Percentiles rank a stretch among this genome's conserved stretches.
phyloP scores from a whole-genome alignment of 2,329 filamentous ascomycete species.

The Orbilia quercus region DNA sequence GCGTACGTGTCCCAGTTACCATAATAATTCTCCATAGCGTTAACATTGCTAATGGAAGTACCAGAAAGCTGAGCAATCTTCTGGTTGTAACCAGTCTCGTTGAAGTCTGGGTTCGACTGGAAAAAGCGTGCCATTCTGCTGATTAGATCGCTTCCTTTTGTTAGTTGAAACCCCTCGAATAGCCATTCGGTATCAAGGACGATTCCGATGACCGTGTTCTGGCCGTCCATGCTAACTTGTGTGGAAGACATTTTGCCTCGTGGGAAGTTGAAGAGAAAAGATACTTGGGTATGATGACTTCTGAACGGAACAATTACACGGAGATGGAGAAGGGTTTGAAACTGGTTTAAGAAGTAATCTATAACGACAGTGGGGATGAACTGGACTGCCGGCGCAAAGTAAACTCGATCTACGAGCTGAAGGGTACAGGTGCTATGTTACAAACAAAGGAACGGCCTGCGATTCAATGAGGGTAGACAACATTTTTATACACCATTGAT shows the following conservation, averaged over 20 bases:
- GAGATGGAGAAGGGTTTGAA: conserved; percentile 1
- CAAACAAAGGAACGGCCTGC: background rate
- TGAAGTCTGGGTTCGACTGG: conserved; percentile 30
- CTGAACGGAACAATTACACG: background rate
- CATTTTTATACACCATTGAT: conserved; percentile 9
- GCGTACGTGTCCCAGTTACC: conserved; percentile 24
- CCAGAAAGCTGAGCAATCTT: conserved; percentile 35
- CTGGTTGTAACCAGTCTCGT: conserved; percentile 34
- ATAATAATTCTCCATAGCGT: conserved; percentile 27
- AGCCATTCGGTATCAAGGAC: conserved; percentile 38
- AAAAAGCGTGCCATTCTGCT: conserved; percentile 28
- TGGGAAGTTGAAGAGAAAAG: background rate
- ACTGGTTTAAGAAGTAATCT: background rate
- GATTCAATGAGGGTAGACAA: background rate
- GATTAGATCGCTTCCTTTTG: conserved; percentile 34
- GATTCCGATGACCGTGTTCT: conserved; percentile 21
- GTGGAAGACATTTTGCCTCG: conserved; percentile 23
- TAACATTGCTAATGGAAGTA: conserved; percentile 29
- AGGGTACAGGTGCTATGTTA: too few species aligned
- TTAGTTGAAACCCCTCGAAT: conserved; percentile 38
- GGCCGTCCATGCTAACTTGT: conserved; percentile 23
- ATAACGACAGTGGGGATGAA: conserved; percentile 27
- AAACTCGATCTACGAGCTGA: conserved; percentile 38
- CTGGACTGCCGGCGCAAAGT: conserved; percentile 11
- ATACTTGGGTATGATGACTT: too few species aligned